Evolutionary conservation across 495 filamentous ascomycete species (phyloP).

Genomic region (Thermochaetoides thermophila): DNA sequence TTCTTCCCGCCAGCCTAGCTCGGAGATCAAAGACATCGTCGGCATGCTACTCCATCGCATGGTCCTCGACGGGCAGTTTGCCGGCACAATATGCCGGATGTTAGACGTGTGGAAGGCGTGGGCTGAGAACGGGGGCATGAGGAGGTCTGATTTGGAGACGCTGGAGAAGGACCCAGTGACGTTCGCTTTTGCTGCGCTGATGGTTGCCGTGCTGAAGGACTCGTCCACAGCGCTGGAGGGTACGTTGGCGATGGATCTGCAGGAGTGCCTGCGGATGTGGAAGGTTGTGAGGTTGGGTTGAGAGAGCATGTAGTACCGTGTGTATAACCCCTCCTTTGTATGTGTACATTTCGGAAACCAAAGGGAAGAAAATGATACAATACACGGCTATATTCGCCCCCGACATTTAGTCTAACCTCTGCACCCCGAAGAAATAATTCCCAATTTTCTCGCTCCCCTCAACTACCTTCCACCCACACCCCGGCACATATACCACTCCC

Average conservation of each 20-base stretch:
- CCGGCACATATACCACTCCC: slow-evolving; percentile 85
- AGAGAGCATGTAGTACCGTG: slow-evolving; percentile 13
- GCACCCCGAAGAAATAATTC: slow-evolving; percentile 92
- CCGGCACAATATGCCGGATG: slow-evolving; percentile 30
- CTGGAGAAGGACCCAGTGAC: slow-evolving; percentile 27
- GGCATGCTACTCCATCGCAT: slow-evolving; percentile 39
- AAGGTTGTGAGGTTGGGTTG: slow-evolving; percentile 38
- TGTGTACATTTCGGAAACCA: too few species aligned
- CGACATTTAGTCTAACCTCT: too few species aligned
- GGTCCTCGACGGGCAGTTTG: slow-evolving; percentile 34
- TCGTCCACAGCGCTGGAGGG: slow-evolving; percentile 33
- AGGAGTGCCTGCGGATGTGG: slow-evolving; percentile 47
- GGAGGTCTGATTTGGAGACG: slow-evolving; percentile 31
- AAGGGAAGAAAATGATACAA: too few species aligned
- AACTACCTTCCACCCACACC: slow-evolving; percentile 81
- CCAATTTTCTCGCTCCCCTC: slow-evolving; percentile 69
- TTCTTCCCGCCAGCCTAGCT: too few species aligned
- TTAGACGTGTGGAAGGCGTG: slow-evolving; percentile 44
- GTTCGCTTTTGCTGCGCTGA: slow-evolving; percentile 38
- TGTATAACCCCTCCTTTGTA: not conserved
- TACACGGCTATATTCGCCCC: not conserved
- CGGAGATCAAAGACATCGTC: slow-evolving; percentile 24
- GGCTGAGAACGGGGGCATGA: slow-evolving; percentile 44
- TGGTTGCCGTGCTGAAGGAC: slow-evolving; percentile 37
- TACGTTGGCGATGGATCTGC: slow-evolving; percentile 41